Evolutionary conservation across 2,329 filamentous ascomycete genomes (phyloP), one percentile per base, ranked within the genome.

Genomic region (Fusarium pseudoanthophilum): DNA sequence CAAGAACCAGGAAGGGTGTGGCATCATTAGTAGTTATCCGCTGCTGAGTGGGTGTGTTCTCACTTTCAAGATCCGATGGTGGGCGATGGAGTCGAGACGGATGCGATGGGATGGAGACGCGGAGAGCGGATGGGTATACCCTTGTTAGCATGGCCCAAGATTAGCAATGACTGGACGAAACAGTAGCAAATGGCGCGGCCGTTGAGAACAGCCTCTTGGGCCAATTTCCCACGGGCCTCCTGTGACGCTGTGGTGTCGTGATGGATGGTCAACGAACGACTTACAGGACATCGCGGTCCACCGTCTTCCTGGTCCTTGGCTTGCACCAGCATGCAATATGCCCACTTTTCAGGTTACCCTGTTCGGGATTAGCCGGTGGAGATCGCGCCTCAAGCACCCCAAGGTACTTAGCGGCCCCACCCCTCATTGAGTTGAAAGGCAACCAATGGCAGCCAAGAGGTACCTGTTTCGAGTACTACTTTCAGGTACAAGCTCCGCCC

Each of bases 221-320:
- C 61, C 67, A 77, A 78, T 78, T 71, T 78, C 76, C 76, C 70
- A 62, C 46, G 67, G 52, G 53, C 74, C 76, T 78, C 63, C 67
- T 77, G 67, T 76, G 76, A 78, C 76, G 73, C 73, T 55, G 74
- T 64, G 59, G 62, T 77, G 70, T 67, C 68, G 69, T 75, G 72
- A 40, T 55, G 51, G 51, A 76, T 76, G 73, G 53, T 53, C 53
- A 42, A 70, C 64, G 60, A 66, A 70, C 69, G 68, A 75, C 76
- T 76, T 77, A 77, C 72, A 75, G 40, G 30, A 51, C 65, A 73
- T 64, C 51, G 74, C 62, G 73, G 73, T 62, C 71, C 64, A 59
- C 55, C 66, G 34, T 34, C 45, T 51, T 70, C 65, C 72, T 51
- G 61, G 72, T 43, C 36, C 72, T 67, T 65, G 52, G 60, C 55